phyloP scores from a whole-genome alignment of 192 early-diverging fungal genomes.

The Funneliformis geosporum region DNA sequence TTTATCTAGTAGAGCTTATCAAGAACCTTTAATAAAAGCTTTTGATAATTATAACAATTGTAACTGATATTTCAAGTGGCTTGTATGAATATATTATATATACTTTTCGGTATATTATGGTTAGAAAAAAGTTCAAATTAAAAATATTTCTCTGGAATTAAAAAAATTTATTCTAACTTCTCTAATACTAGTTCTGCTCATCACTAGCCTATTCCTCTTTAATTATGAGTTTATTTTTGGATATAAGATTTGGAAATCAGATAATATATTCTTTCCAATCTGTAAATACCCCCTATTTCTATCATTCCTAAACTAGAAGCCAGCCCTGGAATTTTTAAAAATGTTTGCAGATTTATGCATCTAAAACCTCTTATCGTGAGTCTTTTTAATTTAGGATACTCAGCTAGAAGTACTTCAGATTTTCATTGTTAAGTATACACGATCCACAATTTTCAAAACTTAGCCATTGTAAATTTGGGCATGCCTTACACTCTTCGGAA shows the following conservation, averaged over 20 bases:
- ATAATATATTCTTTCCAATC: slow-evolving; percentile 1
- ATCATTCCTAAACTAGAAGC: not conserved
- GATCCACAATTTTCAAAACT: no score
- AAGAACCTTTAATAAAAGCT: not conserved
- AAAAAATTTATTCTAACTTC: no score
- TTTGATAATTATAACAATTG: not conserved
- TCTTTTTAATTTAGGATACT: slow-evolving; percentile 1
- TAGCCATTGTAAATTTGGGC: not conserved
- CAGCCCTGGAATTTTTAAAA: slow-evolving; percentile 2
- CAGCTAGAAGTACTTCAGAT: not conserved
- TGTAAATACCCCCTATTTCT: not conserved
- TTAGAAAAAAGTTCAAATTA: no score
- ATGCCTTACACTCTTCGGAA: slow-evolving; percentile 13
- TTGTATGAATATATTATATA: slow-evolving; percentile 6
- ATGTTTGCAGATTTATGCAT: not conserved
- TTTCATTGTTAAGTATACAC: slow-evolving; percentile 17
- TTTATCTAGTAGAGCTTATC: slow-evolving; percentile 1
- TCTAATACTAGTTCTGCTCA: no score
- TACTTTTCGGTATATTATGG: no score
- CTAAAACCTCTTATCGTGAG: not conserved
- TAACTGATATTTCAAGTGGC: not conserved
- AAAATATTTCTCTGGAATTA: no score
- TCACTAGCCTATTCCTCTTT: no score
- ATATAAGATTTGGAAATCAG: no score
- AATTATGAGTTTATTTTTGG: no score